Conservation (phyloP, 2,329 filamentous ascomycete species). For the Aspergillus costaricaensis region DNA sequence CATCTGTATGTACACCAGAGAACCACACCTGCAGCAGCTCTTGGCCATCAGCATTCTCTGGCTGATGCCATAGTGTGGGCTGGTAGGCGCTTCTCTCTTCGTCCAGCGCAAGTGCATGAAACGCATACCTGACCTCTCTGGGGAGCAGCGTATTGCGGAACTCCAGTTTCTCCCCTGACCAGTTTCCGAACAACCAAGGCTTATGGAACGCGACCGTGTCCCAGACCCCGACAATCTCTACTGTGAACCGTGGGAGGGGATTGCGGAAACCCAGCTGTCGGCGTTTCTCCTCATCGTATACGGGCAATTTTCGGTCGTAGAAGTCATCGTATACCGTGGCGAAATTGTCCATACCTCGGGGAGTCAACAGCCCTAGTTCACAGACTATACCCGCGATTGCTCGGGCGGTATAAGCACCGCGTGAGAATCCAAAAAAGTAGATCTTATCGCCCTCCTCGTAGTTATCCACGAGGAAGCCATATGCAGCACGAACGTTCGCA, state of each 20-base stretch:
- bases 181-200: slow-evolving; percentile 14
- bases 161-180: slow-evolving; percentile 25
- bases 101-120: slow-evolving; percentile 49
- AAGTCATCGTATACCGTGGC: slow-evolving; percentile 26
- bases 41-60: slow-evolving; percentile 42
- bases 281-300: slow-evolving; percentile 13
- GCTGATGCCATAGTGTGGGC: slow-evolving; percentile 48
- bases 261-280: slow-evolving; percentile 18
- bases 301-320: slow-evolving; percentile 15
- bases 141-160: slow-evolving; percentile 45
- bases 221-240: slow-evolving; percentile 50
- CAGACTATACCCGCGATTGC: slow-evolving; percentile 49
- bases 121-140: slow-evolving; percentile 45
- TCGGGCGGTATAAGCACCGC: slow-evolving; percentile 51
- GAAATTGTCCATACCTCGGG: slow-evolving; percentile 29
- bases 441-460: slow-evolving; percentile 55
- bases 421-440: slow-evolving; percentile 52
- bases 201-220: slow-evolving; percentile 45
- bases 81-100: slow-evolving; percentile 45
- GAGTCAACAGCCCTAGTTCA: slow-evolving; percentile 49
- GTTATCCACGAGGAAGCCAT: slow-evolving; percentile 56
- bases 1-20: slow-evolving; percentile 48
- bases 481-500: slow-evolving; percentile 29
- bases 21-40: slow-evolving; percentile 53
- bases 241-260: slow-evolving; percentile 22